Conservation (phyloP, 768 basidiomycete species). For the Podaxis sp. region DNA sequence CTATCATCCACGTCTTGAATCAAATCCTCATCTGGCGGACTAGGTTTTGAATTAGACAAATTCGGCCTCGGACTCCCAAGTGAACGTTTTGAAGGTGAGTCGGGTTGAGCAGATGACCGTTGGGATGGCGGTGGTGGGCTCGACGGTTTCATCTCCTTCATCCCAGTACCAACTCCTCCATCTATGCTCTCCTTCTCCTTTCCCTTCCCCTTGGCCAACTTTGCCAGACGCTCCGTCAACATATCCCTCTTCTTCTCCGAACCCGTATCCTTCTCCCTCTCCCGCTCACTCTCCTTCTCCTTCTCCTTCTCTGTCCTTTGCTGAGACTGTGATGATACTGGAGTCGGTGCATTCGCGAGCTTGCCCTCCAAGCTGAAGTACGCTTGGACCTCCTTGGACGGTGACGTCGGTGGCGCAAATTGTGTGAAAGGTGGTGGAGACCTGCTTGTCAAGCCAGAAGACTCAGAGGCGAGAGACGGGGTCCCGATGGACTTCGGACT, state of each 20-base stretch:
- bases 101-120: neutral
- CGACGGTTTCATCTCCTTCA: constrained; percentile 24
- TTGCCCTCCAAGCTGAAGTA: neutral
- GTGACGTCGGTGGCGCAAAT: constrained; percentile 34
- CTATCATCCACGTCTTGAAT: constrained; percentile 40
- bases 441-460: constrained; percentile 23
- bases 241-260: constrained; percentile 32
- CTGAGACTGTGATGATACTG: neutral
- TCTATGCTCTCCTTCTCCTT: constrained; percentile 37
- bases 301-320: neutral
- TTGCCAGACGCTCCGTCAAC: constrained; percentile 41
- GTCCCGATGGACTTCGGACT: constrained; percentile 22
- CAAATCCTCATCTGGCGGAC: constrained; percentile 40
- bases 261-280: constrained; percentile 16
- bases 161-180: constrained; percentile 26
- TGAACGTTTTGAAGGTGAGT: constrained; percentile 1
- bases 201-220: constrained; percentile 31
- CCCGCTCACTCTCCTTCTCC: neutral
- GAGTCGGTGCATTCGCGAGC: neutral
- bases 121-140: constrained; percentile 8
- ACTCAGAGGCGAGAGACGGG: constrained; percentile 10
- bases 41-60: constrained; percentile 19
- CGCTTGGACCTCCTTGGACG: constrained; percentile 22
- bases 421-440: constrained; percentile 32
- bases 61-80: constrained; percentile 9